Conservation (phyloP, 2,329 filamentous ascomycete species). For the Xylaria sp. region DNA sequence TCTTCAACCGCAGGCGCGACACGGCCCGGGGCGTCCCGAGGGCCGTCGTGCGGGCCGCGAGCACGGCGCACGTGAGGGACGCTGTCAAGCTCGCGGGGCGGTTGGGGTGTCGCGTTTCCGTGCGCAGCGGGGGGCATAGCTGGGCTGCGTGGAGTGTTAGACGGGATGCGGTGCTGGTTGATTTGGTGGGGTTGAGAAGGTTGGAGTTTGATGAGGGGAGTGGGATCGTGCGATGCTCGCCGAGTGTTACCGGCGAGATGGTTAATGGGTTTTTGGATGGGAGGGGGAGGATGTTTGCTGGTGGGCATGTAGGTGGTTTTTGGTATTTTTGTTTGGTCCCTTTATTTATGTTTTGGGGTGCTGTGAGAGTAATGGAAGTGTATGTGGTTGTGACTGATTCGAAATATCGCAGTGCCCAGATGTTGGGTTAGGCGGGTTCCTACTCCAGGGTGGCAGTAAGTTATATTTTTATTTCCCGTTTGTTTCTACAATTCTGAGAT, state of each 20-base stretch:
- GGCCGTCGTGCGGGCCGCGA: constrained; percentile 56
- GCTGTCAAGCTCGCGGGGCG: constrained; percentile 55
- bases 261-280: constrained; percentile 54
- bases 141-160: constrained; percentile 63
- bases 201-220: constrained; percentile 55
- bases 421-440: constrained; percentile 66
- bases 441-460: constrained; percentile 63
- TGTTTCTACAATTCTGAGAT: background rate
- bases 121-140: constrained; percentile 61
- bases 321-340: background rate
- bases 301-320: constrained; percentile 55
- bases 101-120: constrained; percentile 54
- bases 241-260: constrained; percentile 59
- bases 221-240: constrained; percentile 55
- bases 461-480: background rate
- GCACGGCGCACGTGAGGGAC: constrained; percentile 51
- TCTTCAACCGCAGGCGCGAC: constrained; percentile 58
- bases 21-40: constrained; percentile 51
- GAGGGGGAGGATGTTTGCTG: constrained; percentile 60
- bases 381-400: background rate
- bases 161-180: constrained; percentile 57
- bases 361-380: no score
- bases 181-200: constrained; percentile 49
- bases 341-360: background rate
- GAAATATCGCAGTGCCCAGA: constrained; percentile 57